A percentile compares a stretch with the other conserved stretches of the same genome.
phyloP scores from a whole-genome alignment of 2,329 filamentous ascomycete genomes.

The Fusarium secorum region DNA sequence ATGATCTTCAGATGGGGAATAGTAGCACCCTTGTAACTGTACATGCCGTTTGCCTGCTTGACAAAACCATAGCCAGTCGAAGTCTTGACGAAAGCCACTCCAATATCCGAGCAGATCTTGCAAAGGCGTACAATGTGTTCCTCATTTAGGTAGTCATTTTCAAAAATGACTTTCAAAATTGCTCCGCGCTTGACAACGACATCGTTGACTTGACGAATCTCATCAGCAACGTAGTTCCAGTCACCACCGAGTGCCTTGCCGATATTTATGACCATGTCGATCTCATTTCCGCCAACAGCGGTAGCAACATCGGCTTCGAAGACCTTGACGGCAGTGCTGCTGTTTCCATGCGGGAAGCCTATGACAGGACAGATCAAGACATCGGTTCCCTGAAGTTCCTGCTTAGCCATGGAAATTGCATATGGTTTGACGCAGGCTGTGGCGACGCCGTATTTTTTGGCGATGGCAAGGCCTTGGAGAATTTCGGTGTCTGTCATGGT shows the following conservation, averaged over 20 bases:
- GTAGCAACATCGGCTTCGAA: slow-evolving; percentile 59
- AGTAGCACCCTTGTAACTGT: slow-evolving; percentile 63
- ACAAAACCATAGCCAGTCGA: slow-evolving; percentile 69
- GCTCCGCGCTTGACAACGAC: slow-evolving; percentile 54
- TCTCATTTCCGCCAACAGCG: slow-evolving; percentile 58
- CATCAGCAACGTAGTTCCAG: slow-evolving; percentile 63
- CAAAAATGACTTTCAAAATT: slow-evolving; percentile 68
- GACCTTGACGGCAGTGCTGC: slow-evolving; percentile 61
- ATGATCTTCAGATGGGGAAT: slow-evolving; percentile 61
- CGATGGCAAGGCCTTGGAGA: slow-evolving; percentile 56
- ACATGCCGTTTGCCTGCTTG: slow-evolving; percentile 59
- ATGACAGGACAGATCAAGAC: slow-evolving; percentile 66
- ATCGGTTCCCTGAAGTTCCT: slow-evolving; percentile 55
- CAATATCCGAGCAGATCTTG: slow-evolving; percentile 59
- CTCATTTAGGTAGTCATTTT: slow-evolving; percentile 64
- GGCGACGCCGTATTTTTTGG: slow-evolving; percentile 58
- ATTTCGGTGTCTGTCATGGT: slow-evolving; percentile 67
- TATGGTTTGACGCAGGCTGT: slow-evolving; percentile 68
- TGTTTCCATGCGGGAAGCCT: slow-evolving; percentile 68
- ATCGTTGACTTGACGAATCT: slow-evolving; percentile 60
- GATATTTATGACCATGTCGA: slow-evolving; percentile 69
- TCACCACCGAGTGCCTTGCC: slow-evolving; percentile 64
- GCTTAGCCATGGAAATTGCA: slow-evolving; percentile 56
- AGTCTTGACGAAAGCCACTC: slow-evolving; percentile 67
- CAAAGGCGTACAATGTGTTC: slow-evolving; percentile 61